phyloP scores from a whole-genome alignment of 169 alveolate species.

The Blepharisma undulans region DNA sequence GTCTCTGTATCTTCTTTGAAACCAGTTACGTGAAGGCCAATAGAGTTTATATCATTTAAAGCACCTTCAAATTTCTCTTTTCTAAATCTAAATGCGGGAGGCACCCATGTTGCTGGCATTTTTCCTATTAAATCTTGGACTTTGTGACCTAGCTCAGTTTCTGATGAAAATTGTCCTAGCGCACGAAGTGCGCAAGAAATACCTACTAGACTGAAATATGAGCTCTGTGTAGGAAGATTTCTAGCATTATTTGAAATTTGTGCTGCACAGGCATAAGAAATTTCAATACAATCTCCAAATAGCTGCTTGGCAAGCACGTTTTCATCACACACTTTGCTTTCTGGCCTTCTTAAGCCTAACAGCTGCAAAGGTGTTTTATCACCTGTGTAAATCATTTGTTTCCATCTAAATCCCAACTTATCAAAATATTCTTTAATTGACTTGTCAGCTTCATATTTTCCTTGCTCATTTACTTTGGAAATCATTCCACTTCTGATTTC shows the following conservation, averaged over 20 bases:
- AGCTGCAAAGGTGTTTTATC: neutral
- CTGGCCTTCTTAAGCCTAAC: slow-evolving; percentile 16
- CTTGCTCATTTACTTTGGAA: slow-evolving; percentile 14
- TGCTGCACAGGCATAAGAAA: slow-evolving; percentile 15
- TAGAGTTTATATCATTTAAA: neutral
- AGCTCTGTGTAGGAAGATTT: neutral
- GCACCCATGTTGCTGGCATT: slow-evolving; percentile 3
- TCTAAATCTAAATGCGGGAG: slow-evolving; percentile 28
- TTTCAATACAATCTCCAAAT: neutral
- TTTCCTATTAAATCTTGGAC: neutral
- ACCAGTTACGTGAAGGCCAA: neutral
- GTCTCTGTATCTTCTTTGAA: slow-evolving; percentile 6
- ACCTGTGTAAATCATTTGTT: slow-evolving; percentile 21
- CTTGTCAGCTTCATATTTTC: slow-evolving; percentile 32
- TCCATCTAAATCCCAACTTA: slow-evolving; percentile 16
- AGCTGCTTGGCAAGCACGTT: neutral
- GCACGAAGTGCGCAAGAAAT: slow-evolving; percentile 19
- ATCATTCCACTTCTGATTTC: slow-evolving; percentile 3
- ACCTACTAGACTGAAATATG: neutral
- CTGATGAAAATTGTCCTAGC: neutral
- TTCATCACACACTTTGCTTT: neutral
- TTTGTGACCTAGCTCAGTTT: neutral
- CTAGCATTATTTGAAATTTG: neutral
- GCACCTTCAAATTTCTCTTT: slow-evolving; percentile 17
- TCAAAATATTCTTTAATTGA: slow-evolving; percentile 6